Evolutionary conservation across 1,139 yeast species (phyloP), one percentile per base, ranked within the genome.

Genomic region (Scheffersomyces stambukii): DNA sequence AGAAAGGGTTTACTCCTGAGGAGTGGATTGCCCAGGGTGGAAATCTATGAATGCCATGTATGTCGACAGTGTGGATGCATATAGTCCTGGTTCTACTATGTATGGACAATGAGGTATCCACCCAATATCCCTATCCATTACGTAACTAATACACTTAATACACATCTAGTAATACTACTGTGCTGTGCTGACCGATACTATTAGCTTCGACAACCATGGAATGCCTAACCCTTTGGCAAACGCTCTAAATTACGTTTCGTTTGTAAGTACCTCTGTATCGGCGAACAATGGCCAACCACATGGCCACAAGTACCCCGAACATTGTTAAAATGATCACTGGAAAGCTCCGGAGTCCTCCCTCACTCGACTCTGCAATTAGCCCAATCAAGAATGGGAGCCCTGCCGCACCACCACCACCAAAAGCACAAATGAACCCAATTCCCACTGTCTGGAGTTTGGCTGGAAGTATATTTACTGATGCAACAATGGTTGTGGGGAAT

Each of bases 401-500:
- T 0, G 94, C 94, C 8, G 82, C 85, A 2, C 93, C 94, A 8
- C 81, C 77, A 4, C 71, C 70, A 4, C 93, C 93, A 38, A 84
- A 54, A 0, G 94, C 88, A 31, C 89, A 78, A 13, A 81, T 75
- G 30, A 83, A 66, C 1, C 95, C 93, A 5, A 85, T 68, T 0
- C 88, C 91, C 6, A 76, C 60, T 7, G 83, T 73, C 35, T 83
- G 86, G 32, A 69, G 57, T 27, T 67, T 66, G 15, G 61, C 56
- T 0, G 95, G 95, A 24, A 85, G 52, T 2, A 77, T 60, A 28
- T 77, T 75, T 29, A 82, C 55, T 4, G 86, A 66, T 5, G 82
- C 69, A 8, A 82, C 74, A 31, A 82, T 75, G 0, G 83, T 75
- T 7, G 91, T 78, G 1, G 94, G 91, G 54, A 81, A 85, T 5